Evolutionary conservation across 192 early-diverging fungal species (phyloP).

Genomic region (Coemansia furcata): DNA sequence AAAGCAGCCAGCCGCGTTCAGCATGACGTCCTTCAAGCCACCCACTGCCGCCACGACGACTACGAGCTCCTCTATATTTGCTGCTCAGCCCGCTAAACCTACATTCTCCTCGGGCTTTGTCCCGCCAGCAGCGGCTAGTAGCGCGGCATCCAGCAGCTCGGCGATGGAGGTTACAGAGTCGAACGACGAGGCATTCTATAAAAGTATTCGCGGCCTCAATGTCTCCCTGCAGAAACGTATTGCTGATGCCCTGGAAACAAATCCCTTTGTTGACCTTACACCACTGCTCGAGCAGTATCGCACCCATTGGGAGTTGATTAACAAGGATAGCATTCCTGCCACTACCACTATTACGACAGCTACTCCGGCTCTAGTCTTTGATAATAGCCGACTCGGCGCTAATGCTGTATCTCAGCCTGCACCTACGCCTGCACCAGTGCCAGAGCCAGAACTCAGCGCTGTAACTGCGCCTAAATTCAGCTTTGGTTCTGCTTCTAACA

Average conservation of each 20-base stretch:
- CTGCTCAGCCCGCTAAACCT: conserved; percentile 3
- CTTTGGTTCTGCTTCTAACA: conserved; percentile 10
- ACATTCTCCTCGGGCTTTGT: conserved; percentile 24
- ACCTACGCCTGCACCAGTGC: background rate
- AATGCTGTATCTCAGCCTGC: background rate
- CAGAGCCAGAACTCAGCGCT: background rate
- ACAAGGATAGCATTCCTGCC: background rate
- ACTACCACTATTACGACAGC: background rate
- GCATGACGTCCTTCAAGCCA: conserved; percentile 39
- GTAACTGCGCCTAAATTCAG: background rate
- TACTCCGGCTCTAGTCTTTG: conserved; percentile 1
- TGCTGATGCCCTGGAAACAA: conserved; percentile 19
- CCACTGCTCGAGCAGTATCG: conserved; percentile 44
- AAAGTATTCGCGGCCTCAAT: conserved; percentile 50
- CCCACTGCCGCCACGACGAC: conserved; percentile 14
- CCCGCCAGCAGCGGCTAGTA: conserved; percentile 3
- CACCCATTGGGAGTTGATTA: conserved; percentile 34
- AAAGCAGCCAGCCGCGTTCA: conserved; percentile 12
- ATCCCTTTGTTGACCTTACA: conserved; percentile 46
- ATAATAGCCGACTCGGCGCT: background rate
- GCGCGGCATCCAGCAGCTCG: background rate
- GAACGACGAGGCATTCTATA: conserved; percentile 31
- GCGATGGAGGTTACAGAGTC: background rate
- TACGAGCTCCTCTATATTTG: conserved; percentile 1
- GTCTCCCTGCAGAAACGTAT: conserved; percentile 47